Base-by-base conservation (phyloP, 202 grass and related monocot genomes). In the Carex sylvatica region DNA sequence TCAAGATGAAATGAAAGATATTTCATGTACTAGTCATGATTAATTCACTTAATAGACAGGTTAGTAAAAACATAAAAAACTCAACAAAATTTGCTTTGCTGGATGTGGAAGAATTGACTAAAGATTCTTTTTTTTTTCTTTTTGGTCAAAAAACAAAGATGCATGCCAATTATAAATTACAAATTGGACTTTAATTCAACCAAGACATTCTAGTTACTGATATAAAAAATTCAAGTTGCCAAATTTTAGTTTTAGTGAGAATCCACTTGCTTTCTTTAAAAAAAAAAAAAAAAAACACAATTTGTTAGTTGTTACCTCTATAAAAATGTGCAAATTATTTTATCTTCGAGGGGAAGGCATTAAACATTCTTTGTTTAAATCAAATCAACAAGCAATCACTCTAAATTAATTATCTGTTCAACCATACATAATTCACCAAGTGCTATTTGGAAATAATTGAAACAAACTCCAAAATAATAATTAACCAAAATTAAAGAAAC, bases 1-100 rank as follows among this genome's bases (percentile, higher is more conserved):
- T 6, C 24, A 75, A 60, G 42, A 12, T 76, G 62, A 77, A 65
- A 70, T 85, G 9, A 31, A 70, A 65, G 9, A 54, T 31, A 88
- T 73, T 81, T 38, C 3, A 78, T 49, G 20, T 69, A 75, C 24
- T 85, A 92, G 53, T 61, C 31, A 87, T 31, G 28, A 83, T 82
- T 18, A 74, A 70, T 26, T 59, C 52, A 54, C 61, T 73, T n/a
- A 16, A 76, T 75, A 70, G 12, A 76, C 69, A 70, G 12, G 15
- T 19, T 40, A 60, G 65, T 78, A 26, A 9, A n/a, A 84, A 60
- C 63, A 67, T 65, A 19, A 56, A 24, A 63, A 63, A 46, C 24
- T 72, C 15, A 86, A 52, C 10, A 31, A 12, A 10, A 5, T 0
- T 79, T 5, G 58, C 40, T 22, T 60, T 28, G 22, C 38, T 26